Evolutionary conservation across 305 asterid genomes (phyloP).

Genomic region (Fraxinus greggii): DNA sequence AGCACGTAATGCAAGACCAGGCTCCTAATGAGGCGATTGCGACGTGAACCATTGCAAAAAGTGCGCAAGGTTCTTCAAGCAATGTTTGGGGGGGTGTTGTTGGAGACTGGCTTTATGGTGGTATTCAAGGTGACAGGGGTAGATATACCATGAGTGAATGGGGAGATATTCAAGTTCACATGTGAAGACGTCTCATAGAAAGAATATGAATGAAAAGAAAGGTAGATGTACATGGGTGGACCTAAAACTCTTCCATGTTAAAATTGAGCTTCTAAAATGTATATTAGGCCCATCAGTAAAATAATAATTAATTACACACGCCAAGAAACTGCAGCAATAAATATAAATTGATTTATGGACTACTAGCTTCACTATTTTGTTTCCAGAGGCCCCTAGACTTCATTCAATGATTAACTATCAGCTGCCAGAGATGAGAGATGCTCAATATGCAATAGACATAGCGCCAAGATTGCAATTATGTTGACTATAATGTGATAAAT

Average conservation of each 20-base stretch:
- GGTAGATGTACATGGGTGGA: not conserved
- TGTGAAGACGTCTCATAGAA: not conserved
- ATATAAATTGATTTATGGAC: constrained; percentile 7
- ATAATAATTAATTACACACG: not conserved
- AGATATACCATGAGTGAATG: not conserved
- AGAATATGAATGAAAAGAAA: not conserved
- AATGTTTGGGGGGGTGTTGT: not conserved
- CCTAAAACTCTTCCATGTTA: not conserved
- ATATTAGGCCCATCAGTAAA: not conserved
- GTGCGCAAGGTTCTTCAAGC: not conserved
- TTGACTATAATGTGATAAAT: not conserved
- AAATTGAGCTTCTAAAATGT: not conserved
- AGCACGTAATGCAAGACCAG: not conserved
- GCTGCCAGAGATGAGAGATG: not conserved
- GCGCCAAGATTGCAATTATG: not conserved
- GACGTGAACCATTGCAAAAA: not conserved
- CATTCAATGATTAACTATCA: not conserved
- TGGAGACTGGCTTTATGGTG: not conserved
- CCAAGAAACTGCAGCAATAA: constrained; percentile 17
- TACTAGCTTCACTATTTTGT: constrained; percentile 13
- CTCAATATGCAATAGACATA: not conserved
- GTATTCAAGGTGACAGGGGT: not conserved
- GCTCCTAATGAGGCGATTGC: not conserved
- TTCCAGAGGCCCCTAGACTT: constrained; percentile 10
- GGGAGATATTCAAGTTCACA: not conserved